Base-by-base conservation (phyloP, 1,139 yeast genomes). In the Yamadazyma songkhlaensis region DNA sequence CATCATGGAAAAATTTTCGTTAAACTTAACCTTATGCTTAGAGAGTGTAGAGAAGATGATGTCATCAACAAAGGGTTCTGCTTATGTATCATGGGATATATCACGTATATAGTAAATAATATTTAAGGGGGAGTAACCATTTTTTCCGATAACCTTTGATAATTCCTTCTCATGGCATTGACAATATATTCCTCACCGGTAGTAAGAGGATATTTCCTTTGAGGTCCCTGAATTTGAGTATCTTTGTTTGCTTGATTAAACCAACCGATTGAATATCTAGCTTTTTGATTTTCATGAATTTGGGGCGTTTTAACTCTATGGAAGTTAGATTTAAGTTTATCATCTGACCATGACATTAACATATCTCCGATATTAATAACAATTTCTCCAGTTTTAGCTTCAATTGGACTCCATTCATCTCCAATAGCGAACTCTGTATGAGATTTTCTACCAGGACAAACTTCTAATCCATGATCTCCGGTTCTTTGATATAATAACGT, bases 261-360 rank as follows among this genome's bases (percentile, higher is more conserved):
- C 47, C 51, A 59, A 2, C 55, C 62, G 37, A 56, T 46, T 3
- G 59, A 53, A 40, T 48, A 59, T 35, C 63, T 44, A 26, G 48
- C 54, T 9, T 26, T 34, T 34, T 47, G 55, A 32, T 58, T 51
- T 33, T 57, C 60, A 5, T 37, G 53, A 4, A 37, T 36, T 4
- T 32, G 32, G 6, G 61, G 60, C 3, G 49, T 40, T 41, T 60
- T 47, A 23, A 58, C 63, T 35, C 63, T 46, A 40, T 57, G 62
- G 39, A 55, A 58, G 35, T 55, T 58, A 4, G 60, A 54, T 38
- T 58, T 58, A 29, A 57, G 43, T 21, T 39, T 43, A 37, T 58
- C 62, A 38, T 58, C 62, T 5, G 57, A 48, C 62, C 63, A 58
- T 13, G 61, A 54, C 62, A 58, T 58, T 29, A 58, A 40, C 62